Evolutionary conservation across 1,139 yeast species (phyloP), one percentile per base, ranked within the genome.

Genomic region (Geotrichum histeridarum): DNA sequence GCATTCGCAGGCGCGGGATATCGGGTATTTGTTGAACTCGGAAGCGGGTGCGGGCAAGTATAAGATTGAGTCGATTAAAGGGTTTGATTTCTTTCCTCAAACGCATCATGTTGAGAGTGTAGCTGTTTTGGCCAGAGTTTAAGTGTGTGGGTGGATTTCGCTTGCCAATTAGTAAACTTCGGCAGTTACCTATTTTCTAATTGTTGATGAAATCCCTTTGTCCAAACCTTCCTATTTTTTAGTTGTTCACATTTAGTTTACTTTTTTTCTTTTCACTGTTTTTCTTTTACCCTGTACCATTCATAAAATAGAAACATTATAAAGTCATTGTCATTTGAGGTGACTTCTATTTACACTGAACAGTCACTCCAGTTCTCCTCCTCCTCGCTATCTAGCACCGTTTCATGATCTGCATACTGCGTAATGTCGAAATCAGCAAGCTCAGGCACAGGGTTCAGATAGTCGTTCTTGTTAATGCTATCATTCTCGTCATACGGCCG

Each of bases 41-140:
- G 77, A 73, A 32, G 55, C 58, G 41, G 35, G 50, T 12, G 64
- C 64, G 27, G 61, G 64, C 17, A 58, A 77, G 38, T 93, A 89
- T 72, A 73, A 72, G 57, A 79, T 93, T 51, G 96, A 87, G 62
- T 84, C 93, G 61, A 77, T 93, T 42, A 82, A 91, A 65, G 99
- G 99, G 1, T 93, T 93, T 71, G 99, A 93, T 70, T 91, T 93
- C 72, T 93, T 93, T 76, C 99, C 99, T 2, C 98, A 91, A 70
- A 93, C 99, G 0, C 96, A 93, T 67, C 99, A 93, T 67, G 98
- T 93, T 52, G 99, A 93, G 70, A 83, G 95, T 67, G 95, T 91
- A 33, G 96, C 96, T 8, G 97, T 93, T 5, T 74, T 93, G 60
- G 63, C 73, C 30, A 51, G 60, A 31, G 48, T 50, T 38, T 27